These are phyloP conservation scores for Closterium sp. DNA, from an alignment of 139 green algal species.

Conservation along the genomic window DNA sequence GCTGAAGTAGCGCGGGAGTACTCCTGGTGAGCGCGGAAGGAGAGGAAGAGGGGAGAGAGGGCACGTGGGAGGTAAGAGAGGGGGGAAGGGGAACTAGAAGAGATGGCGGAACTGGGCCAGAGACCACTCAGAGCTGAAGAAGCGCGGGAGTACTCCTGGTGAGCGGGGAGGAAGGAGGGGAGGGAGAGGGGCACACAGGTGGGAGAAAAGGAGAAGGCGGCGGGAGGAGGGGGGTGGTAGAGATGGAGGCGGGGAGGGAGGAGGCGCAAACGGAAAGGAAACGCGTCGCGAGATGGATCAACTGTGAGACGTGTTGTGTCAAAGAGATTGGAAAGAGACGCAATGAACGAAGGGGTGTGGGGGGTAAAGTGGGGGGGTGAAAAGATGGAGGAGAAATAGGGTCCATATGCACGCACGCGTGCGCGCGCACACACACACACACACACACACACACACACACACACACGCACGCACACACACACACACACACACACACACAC, in stretches of 20 bases:
- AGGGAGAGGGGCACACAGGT: background rate
- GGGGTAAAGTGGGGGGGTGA: too few relatives aligned
- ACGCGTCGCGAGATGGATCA: background rate
- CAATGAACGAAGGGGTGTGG: too few relatives aligned
- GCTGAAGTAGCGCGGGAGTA: background rate
- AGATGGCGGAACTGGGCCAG: background rate
- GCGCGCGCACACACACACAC: too few relatives aligned
- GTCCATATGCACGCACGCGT: too few relatives aligned
- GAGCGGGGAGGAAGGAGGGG: background rate
- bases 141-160: background rate
- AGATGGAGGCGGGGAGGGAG: background rate
- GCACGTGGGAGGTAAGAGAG: background rate
- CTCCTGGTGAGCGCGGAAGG: background rate
- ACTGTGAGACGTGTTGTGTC: too few relatives aligned
- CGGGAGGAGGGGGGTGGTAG: background rate
- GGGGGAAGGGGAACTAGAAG: background rate
- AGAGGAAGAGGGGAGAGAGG: background rate
- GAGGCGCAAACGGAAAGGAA: background rate
- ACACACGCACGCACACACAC: slow-evolving; percentile 5
- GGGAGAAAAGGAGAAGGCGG: background rate
- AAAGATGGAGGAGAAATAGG: too few relatives aligned
- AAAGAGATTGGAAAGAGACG: too few relatives aligned
- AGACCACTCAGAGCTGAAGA: too few relatives aligned
- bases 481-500: slow-evolving; percentile 26
- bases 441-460: background rate